Evolutionary conservation across 257 asterid species (phyloP).

Genomic region (Capsicum pubescens): DNA sequence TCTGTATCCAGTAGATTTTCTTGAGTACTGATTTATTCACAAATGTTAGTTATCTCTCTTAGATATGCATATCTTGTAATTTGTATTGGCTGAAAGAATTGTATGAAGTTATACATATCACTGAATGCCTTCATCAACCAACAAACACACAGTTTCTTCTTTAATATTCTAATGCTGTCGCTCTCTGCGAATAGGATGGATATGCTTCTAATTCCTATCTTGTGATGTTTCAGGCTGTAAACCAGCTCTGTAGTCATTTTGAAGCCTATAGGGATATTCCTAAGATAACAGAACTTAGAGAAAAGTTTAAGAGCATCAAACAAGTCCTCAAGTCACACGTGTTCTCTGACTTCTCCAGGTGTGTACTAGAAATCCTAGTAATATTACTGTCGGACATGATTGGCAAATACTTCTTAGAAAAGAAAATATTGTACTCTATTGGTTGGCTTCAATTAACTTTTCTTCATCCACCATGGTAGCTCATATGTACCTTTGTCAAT

Average conservation of each 20-base stretch:
- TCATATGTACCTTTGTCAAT: constrained; percentile 16
- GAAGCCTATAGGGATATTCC: constrained; percentile 94
- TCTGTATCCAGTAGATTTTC: background rate
- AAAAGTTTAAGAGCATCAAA: constrained; percentile 91
- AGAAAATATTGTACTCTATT: background rate
- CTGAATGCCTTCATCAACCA: background rate
- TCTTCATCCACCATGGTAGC: background rate
- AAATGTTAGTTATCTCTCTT: background rate
- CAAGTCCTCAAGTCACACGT: constrained; percentile 92
- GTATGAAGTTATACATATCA: constrained; percentile 1
- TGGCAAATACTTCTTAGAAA: background rate
- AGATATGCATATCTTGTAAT: background rate
- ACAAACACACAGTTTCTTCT: background rate
- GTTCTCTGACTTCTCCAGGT: constrained; percentile 98
- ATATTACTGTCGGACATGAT: background rate
- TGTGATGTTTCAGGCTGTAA: constrained; percentile 80
- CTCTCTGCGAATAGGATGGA: background rate
- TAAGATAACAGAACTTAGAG: constrained; percentile 92
- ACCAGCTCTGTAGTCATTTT: constrained; percentile 94
- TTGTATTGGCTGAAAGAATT: constrained; percentile 1
- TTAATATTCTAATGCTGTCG: background rate
- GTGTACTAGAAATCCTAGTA: constrained; percentile 28
- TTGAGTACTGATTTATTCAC: constrained; percentile 15
- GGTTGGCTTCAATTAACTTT: background rate
- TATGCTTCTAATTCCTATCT: constrained; percentile 35